phyloP scores from a whole-genome alignment of 1,284 basidiomycete species.

The Microbotryum intermedium region DNA sequence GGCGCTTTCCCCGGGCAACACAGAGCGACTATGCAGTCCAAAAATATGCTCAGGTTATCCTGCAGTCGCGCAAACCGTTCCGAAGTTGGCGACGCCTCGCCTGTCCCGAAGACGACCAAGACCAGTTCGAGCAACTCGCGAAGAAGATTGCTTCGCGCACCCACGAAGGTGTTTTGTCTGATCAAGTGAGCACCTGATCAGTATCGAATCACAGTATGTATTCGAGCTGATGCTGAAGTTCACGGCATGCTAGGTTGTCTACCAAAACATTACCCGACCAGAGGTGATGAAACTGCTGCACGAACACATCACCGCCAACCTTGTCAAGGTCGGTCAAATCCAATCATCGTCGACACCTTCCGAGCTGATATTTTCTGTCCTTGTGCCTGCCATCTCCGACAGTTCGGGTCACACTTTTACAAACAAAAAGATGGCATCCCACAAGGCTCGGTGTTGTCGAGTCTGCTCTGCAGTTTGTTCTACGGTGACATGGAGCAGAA shows the following conservation, averaged over 20 bases:
- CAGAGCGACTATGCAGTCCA: slow-evolving; percentile 48
- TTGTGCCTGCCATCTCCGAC: neutral
- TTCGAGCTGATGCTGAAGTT: neutral
- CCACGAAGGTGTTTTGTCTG: slow-evolving; percentile 72
- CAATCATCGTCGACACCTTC: neutral
- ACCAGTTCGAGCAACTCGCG: slow-evolving; percentile 62
- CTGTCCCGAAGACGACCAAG: slow-evolving; percentile 62
- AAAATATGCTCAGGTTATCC: slow-evolving; percentile 54
- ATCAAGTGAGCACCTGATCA: slow-evolving; percentile 51
- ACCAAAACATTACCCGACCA: slow-evolving; percentile 49
- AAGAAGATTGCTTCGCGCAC: slow-evolving; percentile 55
- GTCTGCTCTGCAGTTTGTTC: slow-evolving; percentile 83
- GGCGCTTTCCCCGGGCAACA: too few relatives aligned
- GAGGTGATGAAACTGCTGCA: slow-evolving; percentile 65
- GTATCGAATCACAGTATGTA: neutral
- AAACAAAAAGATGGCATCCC: slow-evolving; percentile 87
- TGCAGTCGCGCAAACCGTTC: slow-evolving; percentile 48
- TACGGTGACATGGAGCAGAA: slow-evolving; percentile 79
- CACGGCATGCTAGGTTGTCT: slow-evolving; percentile 48
- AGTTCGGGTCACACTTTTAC: slow-evolving; percentile 71
- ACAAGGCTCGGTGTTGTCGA: slow-evolving; percentile 85
- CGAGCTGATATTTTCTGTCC: neutral
- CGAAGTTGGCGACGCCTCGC: slow-evolving; percentile 55
- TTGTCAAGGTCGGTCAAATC: slow-evolving; percentile 61
- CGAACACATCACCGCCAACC: slow-evolving; percentile 82